A percentile compares a stretch with the other conserved stretches of the same genome.
Evolutionary conservation across 2,329 filamentous ascomycete genomes (phyloP).

Genomic region (Diaporthe velutina): DNA sequence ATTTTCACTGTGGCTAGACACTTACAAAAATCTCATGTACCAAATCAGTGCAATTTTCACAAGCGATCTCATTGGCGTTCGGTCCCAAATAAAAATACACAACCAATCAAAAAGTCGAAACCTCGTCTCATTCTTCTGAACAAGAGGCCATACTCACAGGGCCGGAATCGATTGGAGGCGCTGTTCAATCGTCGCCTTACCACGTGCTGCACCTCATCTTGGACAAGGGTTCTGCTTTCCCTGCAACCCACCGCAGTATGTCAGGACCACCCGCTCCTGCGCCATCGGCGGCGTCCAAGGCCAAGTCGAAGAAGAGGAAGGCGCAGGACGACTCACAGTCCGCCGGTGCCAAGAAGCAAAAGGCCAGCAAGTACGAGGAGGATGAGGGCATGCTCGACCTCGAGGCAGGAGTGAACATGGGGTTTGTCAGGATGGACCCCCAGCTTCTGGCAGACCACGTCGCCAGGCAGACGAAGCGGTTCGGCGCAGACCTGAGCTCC

Average conservation of each 20-base stretch:
- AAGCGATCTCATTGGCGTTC: background rate
- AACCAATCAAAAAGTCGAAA: background rate
- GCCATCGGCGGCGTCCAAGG: constrained; percentile 31
- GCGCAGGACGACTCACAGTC: constrained; percentile 56
- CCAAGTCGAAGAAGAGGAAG: constrained; percentile 67
- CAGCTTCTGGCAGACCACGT: constrained; percentile 88
- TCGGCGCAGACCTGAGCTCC: constrained; percentile 83
- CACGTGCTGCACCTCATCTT: background rate
- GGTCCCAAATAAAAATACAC: background rate
- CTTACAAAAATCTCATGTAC: constrained; percentile 13
- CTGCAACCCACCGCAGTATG: background rate
- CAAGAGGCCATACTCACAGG: background rate
- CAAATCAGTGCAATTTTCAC: background rate
- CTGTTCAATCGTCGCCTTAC: background rate
- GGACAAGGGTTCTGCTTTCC: background rate
- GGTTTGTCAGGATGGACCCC: constrained; percentile 86
- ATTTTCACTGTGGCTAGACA: constrained; percentile 25
- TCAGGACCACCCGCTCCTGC: constrained; percentile 31
- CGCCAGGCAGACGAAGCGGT: constrained; percentile 81
- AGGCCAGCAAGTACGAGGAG: constrained; percentile 58
- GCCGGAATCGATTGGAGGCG: too few relatives aligned
- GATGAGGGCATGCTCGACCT: constrained; percentile 72
- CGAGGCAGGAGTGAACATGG: constrained; percentile 81
- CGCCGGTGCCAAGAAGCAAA: constrained; percentile 55
- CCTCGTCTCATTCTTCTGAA: background rate